Conservation (phyloP, 2,329 filamentous ascomycete species). For the Aurifilum marmelostoma region DNA sequence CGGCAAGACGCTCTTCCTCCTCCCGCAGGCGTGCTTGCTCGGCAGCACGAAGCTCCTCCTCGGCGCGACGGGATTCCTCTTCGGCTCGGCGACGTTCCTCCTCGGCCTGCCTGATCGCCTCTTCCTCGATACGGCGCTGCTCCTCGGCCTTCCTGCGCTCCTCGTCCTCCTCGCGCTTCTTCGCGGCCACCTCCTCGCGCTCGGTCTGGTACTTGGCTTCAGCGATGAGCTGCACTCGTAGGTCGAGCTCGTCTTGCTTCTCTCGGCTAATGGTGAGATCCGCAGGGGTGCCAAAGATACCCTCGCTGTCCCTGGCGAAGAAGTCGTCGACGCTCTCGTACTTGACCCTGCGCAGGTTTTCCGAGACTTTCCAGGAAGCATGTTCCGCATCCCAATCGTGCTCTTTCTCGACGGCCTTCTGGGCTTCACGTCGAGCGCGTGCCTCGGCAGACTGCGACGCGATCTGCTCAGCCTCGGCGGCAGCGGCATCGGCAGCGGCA, state of each 20-base stretch:
- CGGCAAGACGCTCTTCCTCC: slow-evolving; percentile 30
- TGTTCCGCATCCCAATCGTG: not conserved
- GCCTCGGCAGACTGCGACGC: not conserved
- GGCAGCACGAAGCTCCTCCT: slow-evolving; percentile 33
- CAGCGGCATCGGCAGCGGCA: not conserved
- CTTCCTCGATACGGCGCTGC: slow-evolving; percentile 29
- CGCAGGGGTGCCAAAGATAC: slow-evolving; percentile 3
- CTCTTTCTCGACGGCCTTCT: not conserved
- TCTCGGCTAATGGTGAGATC: slow-evolving; percentile 32
- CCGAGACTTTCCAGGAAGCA: not conserved
- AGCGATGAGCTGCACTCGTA: slow-evolving; percentile 26
- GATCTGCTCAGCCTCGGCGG: not conserved
- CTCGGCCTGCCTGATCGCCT: slow-evolving; percentile 32
- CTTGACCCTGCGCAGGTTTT: not conserved
- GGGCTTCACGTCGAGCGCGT: too few species aligned
- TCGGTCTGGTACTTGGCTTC: slow-evolving; percentile 21
- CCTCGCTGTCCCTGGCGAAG: slow-evolving; percentile 29
- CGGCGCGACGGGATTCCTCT: slow-evolving; percentile 21
- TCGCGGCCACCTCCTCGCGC: slow-evolving; percentile 21
- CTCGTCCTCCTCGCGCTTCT: slow-evolving; percentile 31
- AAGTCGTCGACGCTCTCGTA: slow-evolving; percentile 28
- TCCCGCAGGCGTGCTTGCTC: slow-evolving; percentile 24
- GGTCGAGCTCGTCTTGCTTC: slow-evolving; percentile 35
- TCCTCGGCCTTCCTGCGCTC: slow-evolving; percentile 33
- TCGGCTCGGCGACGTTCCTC: slow-evolving; percentile 27